Percentiles rank a stretch among this genome's conserved stretches.
Conservation (phyloP, 495 filamentous ascomycete genomes). For the Aspergillus cavernicola region DNA sequence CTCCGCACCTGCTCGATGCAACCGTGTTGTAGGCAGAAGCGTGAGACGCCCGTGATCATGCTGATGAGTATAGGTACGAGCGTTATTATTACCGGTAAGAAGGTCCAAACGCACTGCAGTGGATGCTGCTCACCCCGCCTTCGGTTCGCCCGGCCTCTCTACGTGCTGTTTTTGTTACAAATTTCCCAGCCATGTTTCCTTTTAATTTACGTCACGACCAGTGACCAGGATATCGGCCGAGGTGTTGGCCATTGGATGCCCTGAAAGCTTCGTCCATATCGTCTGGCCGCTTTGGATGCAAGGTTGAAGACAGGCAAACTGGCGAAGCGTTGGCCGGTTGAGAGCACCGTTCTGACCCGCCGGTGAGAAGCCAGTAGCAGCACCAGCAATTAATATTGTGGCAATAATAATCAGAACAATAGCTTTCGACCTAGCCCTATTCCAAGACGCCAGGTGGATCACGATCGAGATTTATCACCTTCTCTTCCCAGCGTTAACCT, state of each 20-base stretch:
- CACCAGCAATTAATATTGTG: conserved; percentile 1
- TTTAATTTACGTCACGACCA: conserved; percentile 8
- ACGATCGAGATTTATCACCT: conserved; percentile 3
- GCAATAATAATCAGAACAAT: not conserved
- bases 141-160: conserved; percentile 1
- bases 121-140: not conserved
- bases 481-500: not conserved
- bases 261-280: conserved; percentile 10
- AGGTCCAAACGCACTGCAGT: conserved; percentile 12
- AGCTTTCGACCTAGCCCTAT: conserved; percentile 9
- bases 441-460: conserved; percentile 12
- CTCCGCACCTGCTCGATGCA: conserved; percentile 2
- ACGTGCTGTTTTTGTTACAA: not conserved
- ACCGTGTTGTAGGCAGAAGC: not conserved
- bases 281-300: not conserved
- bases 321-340: not conserved
- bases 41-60: not conserved
- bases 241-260: conserved; percentile 17
- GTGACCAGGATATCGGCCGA: conserved; percentile 2
- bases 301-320: not conserved
- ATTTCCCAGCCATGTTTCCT: not conserved
- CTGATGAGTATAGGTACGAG: conserved; percentile 1
- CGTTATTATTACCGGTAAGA: conserved; percentile 1
- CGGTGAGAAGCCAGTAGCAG: conserved; percentile 5
- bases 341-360: conserved; percentile 5